Evolutionary conservation across 768 basidiomycete genomes (phyloP).

Genomic region (Chalciporus sphaerocephalus): DNA sequence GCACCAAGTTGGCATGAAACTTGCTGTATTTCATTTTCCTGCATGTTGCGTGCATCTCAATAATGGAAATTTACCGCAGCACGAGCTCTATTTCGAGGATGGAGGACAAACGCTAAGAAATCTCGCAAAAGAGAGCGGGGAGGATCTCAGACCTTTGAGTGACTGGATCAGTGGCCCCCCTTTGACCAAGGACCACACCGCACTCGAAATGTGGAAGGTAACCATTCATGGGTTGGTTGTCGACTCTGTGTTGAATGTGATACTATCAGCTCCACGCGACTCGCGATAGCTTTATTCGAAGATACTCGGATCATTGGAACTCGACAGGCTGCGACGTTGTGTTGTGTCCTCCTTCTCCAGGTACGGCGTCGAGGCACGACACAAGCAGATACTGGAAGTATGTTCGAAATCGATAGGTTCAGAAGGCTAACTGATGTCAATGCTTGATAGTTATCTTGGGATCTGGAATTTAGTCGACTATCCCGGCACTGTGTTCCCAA

Average conservation of each 20-base stretch:
- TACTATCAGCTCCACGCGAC: slow-evolving; percentile 22
- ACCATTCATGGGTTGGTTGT: background rate
- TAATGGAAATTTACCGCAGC: slow-evolving; percentile 19
- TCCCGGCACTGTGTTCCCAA: slow-evolving; percentile 42
- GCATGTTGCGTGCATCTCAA: background rate
- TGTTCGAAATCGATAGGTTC: background rate
- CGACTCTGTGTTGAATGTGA: slow-evolving; percentile 1
- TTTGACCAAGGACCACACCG: slow-evolving; percentile 22
- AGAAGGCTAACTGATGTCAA: background rate
- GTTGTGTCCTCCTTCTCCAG: slow-evolving; percentile 35
- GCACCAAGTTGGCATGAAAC: slow-evolving; percentile 30
- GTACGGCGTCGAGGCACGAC: slow-evolving; percentile 36
- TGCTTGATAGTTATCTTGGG: slow-evolving; percentile 35
- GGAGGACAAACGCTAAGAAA: slow-evolving; percentile 30
- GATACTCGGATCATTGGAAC: slow-evolving; percentile 37
- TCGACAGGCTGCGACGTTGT: slow-evolving; percentile 38
- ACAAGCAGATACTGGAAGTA: slow-evolving; percentile 35
- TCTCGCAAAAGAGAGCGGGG: slow-evolving; percentile 28
- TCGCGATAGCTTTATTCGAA: slow-evolving; percentile 34
- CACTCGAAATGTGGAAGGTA: slow-evolving; percentile 31
- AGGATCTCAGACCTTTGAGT: slow-evolving; percentile 33
- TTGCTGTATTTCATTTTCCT: slow-evolving; percentile 25
- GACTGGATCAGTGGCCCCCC: slow-evolving; percentile 35
- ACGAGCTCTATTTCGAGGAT: slow-evolving; percentile 37
- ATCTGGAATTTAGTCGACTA: slow-evolving; percentile 45